Base-by-base conservation (phyloP, 495 filamentous ascomycete species). In the Penicillium dipodomyicola region DNA sequence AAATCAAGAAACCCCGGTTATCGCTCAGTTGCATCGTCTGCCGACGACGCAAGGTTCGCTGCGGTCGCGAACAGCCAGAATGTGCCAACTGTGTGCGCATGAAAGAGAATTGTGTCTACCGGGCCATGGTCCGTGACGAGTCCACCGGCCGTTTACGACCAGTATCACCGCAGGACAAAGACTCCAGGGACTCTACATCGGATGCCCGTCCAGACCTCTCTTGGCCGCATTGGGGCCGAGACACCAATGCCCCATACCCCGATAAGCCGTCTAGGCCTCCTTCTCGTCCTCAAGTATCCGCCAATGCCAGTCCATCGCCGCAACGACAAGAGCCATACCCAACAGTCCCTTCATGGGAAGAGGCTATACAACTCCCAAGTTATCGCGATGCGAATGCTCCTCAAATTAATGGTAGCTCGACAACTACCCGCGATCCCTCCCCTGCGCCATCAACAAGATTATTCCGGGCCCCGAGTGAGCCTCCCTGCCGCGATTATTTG, bases 1-100 rank as follows among this genome's bases (percentile, higher is more conserved):
- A 35, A 5, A 64, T 64, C 49, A 65, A 61, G 46, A 52, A 60
- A 51, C 64, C 65, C 19, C 62, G 65, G 22, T 32, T 69, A 51
- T 54, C 62, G 14, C 49, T 64, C 0, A 67, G 55, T 32, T 70
- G 69, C 54, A 27, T 60, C 19, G 61, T 63, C 29, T 72, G 69
- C 43, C 57, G 61, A 8, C 56, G 57, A 11, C 65, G 65, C 22
- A 70, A 70, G 39, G 65, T 70, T 22, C 65, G 65, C 20, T 68
- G 67, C 25, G 65, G 61, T 17, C 56, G 58, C 9, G 61, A 61
- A 14, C 57, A 63, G 37, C 65, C 69, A 46, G 39, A 60, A 46
- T 72, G 69, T 29, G 53, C 41, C 30, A 67, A 67, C 46, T 72
- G 69, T 29, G 32, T 49, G 14, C 58, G 62, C n/a, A 43, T 61